Evolutionary conservation across 2,329 filamentous ascomycete genomes (phyloP), one percentile per base, ranked within the genome.

Genomic region (Ceratocystis cubensis): DNA sequence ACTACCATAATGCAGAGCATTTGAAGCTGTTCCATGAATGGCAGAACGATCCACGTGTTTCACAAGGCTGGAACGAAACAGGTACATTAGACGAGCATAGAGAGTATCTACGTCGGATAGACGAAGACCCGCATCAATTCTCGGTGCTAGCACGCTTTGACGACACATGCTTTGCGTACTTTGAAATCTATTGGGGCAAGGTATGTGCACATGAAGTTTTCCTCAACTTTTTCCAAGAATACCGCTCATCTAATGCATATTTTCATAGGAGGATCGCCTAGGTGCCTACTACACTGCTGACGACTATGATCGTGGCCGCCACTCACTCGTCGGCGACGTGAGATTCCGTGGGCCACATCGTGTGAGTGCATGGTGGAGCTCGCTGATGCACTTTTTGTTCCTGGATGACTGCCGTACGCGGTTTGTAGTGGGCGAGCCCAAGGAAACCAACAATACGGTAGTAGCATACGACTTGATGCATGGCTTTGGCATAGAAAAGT

Each of bases 11-110:
- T 71, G 72, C 77, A 1, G 79, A 83, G 71, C 88, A 93, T 75
- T 76, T 92, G 63, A 76, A 78, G 17, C 78, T 90, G 4, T 92
- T 93, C 78, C 85, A 91, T 75, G 80, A 80, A 66, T 93, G 89
- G 89, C 88, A 91, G 75, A 93, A 93, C 72, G 88, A 92, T 72
- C 88, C 88, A 64, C 86, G 89, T 63, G 89, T 93, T 41, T 87
- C 87, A 3, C 83, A 87, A 72, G 88, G 88, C 3, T 92, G 89
- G 89, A 89, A 90, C 72, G 85, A 89, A 76, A 88, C 86, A 1
- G 89, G 88, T 41, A 88, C 87, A 1, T 75, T 89, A 61, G 88
- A 89, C 37, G 81, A 91, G 74, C 89, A 92, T 74, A 81, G 84
- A 69, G 81, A 85, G 71, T 92, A 93, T 74, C 79, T 91, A 64